phyloP scores from a whole-genome alignment of 345 rosid species.

The Boechera stricta region DNA sequence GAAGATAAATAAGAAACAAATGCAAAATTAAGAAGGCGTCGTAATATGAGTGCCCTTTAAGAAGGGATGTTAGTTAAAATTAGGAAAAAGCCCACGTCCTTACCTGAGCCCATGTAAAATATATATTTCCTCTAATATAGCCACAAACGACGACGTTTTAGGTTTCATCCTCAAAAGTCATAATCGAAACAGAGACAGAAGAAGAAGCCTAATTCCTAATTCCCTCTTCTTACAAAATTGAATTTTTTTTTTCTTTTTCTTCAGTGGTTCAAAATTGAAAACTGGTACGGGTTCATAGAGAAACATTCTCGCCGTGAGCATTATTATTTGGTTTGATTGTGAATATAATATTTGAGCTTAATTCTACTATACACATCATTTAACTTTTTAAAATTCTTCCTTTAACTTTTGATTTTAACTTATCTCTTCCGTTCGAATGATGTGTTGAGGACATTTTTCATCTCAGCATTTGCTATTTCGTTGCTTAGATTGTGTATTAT shows the following conservation, averaged over 20 bases:
- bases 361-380: background rate
- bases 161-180: background rate
- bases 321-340: background rate
- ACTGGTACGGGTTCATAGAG: background rate
- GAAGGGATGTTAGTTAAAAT: background rate
- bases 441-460: background rate
- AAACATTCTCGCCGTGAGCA: background rate
- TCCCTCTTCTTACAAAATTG: background rate
- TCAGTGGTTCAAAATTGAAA: background rate
- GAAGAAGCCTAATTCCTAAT: background rate
- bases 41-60: too few relatives aligned
- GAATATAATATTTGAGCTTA: background rate
- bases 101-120: background rate
- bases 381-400: background rate
- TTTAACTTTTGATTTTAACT: background rate
- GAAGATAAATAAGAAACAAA: too few relatives aligned
- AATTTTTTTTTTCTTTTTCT: background rate
- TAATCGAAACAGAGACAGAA: background rate
- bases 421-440: background rate
- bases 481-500: background rate
- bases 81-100: background rate
- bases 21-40: background rate
- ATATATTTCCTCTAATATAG: too few relatives aligned
- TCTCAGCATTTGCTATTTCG: background rate
- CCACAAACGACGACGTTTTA: background rate